These are phyloP conservation scores for Gynandropsis gynandra DNA, from an alignment of 345 rosid genomes.

Conservation along the genomic window DNA sequence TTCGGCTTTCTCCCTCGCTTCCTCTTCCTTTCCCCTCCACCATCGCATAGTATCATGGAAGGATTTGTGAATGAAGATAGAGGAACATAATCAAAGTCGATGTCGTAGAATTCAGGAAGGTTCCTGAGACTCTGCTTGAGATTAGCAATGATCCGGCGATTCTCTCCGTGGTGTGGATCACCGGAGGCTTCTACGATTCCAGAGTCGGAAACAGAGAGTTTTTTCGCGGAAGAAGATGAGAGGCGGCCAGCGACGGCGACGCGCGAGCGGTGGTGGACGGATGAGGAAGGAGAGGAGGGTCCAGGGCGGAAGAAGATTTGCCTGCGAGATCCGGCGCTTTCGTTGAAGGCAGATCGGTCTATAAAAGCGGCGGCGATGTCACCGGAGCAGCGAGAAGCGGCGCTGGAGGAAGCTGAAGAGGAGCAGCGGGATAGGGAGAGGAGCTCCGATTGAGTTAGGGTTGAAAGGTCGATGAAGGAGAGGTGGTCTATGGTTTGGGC, in stretches of 20 bases:
- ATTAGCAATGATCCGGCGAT: conserved; percentile 37
- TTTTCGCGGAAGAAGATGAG: conserved; percentile 19
- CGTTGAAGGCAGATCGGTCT: conserved; percentile 60
- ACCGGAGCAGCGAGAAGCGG: conserved; percentile 26
- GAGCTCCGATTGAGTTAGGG: conserved; percentile 59
- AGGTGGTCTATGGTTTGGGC: conserved; percentile 11
- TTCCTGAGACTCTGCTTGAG: conserved; percentile 40
- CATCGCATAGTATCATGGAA: not conserved
- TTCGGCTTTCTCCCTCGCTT: conserved; percentile 57
- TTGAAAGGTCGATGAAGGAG: conserved; percentile 39
- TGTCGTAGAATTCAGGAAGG: conserved; percentile 37
- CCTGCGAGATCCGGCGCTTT: conserved; percentile 64
- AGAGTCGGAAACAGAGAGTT: conserved; percentile 5
- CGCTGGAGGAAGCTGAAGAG: conserved; percentile 34
- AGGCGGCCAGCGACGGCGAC: conserved; percentile 45
- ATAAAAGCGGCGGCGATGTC: conserved; percentile 34
- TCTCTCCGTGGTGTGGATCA: conserved; percentile 40
- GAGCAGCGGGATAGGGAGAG: conserved; percentile 43
- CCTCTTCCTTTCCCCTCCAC: conserved; percentile 37
- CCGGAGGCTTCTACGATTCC: conserved; percentile 1
- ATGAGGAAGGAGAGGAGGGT: conserved; percentile 24
- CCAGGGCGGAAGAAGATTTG: conserved; percentile 60
- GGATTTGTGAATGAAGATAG: conserved; percentile 8
- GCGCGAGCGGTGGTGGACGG: conserved; percentile 57
- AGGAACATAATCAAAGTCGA: conserved; percentile 25